phyloP scores from a whole-genome alignment of 331 rosid species.

The Acacia pycnantha region DNA sequence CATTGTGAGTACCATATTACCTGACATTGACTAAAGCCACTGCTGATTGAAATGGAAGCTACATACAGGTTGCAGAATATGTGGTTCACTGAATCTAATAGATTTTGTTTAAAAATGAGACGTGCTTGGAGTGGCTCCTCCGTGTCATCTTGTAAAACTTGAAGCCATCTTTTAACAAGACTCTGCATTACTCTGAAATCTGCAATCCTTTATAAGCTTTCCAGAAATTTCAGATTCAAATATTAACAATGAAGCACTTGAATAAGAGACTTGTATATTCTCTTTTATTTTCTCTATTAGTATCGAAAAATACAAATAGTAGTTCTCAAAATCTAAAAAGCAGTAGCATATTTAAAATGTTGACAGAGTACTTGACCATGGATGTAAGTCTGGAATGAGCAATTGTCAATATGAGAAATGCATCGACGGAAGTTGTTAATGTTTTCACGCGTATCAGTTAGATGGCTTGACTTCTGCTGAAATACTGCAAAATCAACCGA shows the following conservation, averaged over 20 bases:
- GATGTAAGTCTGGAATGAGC: conserved; percentile 61
- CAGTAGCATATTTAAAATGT: neutral
- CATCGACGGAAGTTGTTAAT: conserved; percentile 46
- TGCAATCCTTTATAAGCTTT: conserved; percentile 42
- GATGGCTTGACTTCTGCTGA: conserved; percentile 66
- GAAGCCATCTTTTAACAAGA: conserved; percentile 67
- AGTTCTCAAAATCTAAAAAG: conserved; percentile 21
- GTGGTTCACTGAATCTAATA: conserved; percentile 57
- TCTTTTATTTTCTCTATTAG: neutral
- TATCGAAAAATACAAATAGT: neutral
- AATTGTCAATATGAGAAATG: conserved; percentile 66
- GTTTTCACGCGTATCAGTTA: conserved; percentile 46
- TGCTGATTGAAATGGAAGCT: conserved; percentile 46
- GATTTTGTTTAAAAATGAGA: conserved; percentile 51
- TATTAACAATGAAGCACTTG: neutral
- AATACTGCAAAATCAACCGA: conserved; percentile 68
- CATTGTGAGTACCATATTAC: conserved; percentile 32
- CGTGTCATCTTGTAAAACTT: conserved; percentile 58
- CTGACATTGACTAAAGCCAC: conserved; percentile 56
- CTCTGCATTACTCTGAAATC: conserved; percentile 68
- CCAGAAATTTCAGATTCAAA: conserved; percentile 10
- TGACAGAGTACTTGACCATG: conserved; percentile 45
- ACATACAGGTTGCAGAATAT: conserved; percentile 59
- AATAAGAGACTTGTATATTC: neutral
- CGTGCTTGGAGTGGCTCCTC: conserved; percentile 60